A percentile compares a stretch with the other conserved stretches of the same genome.
Conservation (phyloP, 2,329 filamentous ascomycete species). For the Achaetomium macrosporum region DNA sequence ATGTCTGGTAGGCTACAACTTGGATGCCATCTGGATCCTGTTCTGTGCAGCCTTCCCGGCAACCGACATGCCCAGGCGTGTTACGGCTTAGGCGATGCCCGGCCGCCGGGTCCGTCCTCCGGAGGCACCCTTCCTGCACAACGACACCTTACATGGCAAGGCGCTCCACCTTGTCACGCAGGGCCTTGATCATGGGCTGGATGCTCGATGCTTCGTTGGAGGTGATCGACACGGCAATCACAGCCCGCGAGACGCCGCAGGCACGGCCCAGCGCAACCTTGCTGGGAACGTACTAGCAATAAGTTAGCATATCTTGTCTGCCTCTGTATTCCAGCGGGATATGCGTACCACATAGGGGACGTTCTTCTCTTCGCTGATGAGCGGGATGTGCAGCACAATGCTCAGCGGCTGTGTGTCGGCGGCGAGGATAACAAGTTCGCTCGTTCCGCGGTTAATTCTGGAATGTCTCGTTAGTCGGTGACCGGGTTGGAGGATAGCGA, state of each 20-base stretch:
- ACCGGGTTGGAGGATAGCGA: not conserved
- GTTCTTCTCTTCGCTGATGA: slow-evolving; percentile 79
- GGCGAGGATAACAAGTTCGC: slow-evolving; percentile 82
- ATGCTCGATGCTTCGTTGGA: slow-evolving; percentile 88
- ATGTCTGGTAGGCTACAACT: slow-evolving; percentile 3
- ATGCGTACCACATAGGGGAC: slow-evolving; percentile 47
- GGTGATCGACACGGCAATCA: slow-evolving; percentile 84
- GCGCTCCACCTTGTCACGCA: slow-evolving; percentile 95
- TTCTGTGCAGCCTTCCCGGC: not conserved
- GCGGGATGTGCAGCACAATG: slow-evolving; percentile 82
- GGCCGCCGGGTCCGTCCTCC: not conserved
- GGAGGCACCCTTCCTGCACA: not conserved
- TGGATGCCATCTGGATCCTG: not conserved
- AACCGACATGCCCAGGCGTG: slow-evolving; percentile 1
- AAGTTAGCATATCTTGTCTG: not conserved
- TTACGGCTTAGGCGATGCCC: slow-evolving; percentile 1
- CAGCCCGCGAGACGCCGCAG: slow-evolving; percentile 80
- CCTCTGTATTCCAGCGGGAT: too few species aligned
- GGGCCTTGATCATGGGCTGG: slow-evolving; percentile 74
- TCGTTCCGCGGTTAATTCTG: slow-evolving; percentile 61
- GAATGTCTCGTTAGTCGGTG: slow-evolving; percentile 2
- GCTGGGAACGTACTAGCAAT: slow-evolving; percentile 50
- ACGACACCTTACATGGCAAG: slow-evolving; percentile 67
- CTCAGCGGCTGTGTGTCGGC: slow-evolving; percentile 83
- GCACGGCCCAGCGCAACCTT: slow-evolving; percentile 85